Base-by-base conservation (phyloP, 2,329 filamentous ascomycete genomes). In the Pseudocercospora fuligena region DNA sequence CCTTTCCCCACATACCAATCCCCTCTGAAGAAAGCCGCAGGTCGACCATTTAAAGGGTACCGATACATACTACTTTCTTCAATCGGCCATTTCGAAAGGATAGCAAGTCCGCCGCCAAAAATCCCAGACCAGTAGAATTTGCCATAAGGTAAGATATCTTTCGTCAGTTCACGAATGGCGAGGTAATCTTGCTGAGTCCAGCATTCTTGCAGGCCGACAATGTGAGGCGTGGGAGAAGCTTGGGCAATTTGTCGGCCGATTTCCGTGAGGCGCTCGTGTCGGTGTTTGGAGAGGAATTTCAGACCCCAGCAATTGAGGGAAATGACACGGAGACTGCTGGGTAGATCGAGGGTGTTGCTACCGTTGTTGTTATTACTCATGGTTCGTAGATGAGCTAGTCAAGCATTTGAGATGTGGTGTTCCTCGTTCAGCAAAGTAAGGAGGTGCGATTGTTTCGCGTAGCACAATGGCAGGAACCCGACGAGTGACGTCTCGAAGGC, bases 1-100 rank as follows among this genome's bases (percentile, higher is more conserved):
- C 95, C 95, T 78, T 98, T 98, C 0, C 95, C 95, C 9, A 97
- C 94, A 76, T 89, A 98, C 93, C 94, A 98, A 79, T 98, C 94
- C 11, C 95, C 95, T 67, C 94, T 86, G 81, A 91, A 97, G 80
- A 98, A 97, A 4, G 94, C 94, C 9, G 93, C 94, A 5, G 95
- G 95, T 19, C 94, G 87, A 19, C 95, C 95, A 78, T 97, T 97
- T 61, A 99, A 85, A n/a, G 93, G 89, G 77, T 97, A 99, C 3
- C 85, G 85, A 72, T 88, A 86, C 93, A 98, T 97, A 74, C 86
- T 89, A 79, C 90, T 94, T 82, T 97, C 92, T 74, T 92, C 90
- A 70, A 99, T 93, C 23, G 94, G 94, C 93, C 93, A 98, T 84
- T 89, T 87, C 57, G 92, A 96, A 57, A 98, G 83, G 70, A 98